phyloP scores from a whole-genome alignment of 2,329 filamentous ascomycete species.

The Fusarium hostae region DNA sequence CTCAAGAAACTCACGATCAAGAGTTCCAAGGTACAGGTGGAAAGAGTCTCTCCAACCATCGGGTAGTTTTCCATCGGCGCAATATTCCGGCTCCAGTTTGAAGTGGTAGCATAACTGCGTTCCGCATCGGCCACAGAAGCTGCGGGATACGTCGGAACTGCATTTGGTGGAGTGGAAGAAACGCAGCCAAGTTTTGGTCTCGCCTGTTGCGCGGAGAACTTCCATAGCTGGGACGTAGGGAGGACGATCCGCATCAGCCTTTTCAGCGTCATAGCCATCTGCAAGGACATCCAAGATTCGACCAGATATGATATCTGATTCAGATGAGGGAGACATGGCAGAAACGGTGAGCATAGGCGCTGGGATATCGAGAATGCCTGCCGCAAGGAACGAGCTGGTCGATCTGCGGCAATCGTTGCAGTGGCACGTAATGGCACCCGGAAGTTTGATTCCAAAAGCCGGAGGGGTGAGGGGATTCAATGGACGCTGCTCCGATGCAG shows the following conservation, averaged over 20 bases:
- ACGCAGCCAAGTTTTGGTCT: background rate
- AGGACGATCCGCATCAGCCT: background rate
- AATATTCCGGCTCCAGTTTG: conserved; percentile 20
- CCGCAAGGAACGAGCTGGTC: background rate
- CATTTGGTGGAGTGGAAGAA: conserved; percentile 39
- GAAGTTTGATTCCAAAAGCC: background rate
- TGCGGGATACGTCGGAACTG: conserved; percentile 33
- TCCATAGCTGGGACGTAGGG: background rate
- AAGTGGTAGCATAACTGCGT: conserved; percentile 36
- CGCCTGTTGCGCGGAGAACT: background rate
- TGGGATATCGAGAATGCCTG: rapidly evolving
- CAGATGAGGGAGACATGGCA: background rate
- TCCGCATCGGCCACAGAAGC: conserved; percentile 45
- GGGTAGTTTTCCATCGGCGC: conserved; percentile 28
- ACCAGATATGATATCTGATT: rapidly evolving
- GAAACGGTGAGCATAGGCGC: background rate
- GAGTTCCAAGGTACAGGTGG: conserved; percentile 30
- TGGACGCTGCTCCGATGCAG: background rate
- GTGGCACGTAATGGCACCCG: background rate
- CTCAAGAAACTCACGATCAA: conserved; percentile 39
- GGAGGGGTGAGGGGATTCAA: background rate
- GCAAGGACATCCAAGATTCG: background rate
- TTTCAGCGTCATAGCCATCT: background rate
- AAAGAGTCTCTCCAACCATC: conserved; percentile 29
- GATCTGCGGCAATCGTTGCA: background rate